Evolutionary conservation across 192 early-diverging fungal species (phyloP).

Genomic region (Linnemannia exigua): DNA sequence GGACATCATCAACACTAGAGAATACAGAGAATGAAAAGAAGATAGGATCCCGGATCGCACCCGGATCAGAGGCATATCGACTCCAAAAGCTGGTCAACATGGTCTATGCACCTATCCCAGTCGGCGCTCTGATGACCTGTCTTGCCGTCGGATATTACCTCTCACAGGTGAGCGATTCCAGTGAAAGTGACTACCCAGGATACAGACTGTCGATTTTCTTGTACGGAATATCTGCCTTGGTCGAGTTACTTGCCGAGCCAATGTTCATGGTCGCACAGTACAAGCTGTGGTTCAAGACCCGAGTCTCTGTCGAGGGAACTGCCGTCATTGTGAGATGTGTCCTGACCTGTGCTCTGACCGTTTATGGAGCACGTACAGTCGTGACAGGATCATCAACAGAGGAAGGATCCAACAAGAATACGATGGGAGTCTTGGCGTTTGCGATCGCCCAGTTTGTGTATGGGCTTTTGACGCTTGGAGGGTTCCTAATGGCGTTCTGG

Average conservation of each 20-base stretch:
- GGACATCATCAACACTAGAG: constrained; percentile 18
- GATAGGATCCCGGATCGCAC: background rate
- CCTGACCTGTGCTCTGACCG: constrained; percentile 73
- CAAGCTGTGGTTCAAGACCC: constrained; percentile 79
- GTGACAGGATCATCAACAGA: constrained; percentile 33
- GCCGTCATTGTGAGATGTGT: constrained; percentile 84
- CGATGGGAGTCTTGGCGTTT: constrained; percentile 80
- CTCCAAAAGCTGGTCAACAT: constrained; percentile 79
- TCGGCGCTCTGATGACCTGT: constrained; percentile 72
- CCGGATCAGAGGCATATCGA: constrained; percentile 35
- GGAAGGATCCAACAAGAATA: constrained; percentile 40
- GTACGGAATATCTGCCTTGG: constrained; percentile 81
- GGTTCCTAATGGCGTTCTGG: constrained; percentile 63
- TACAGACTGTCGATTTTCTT: constrained; percentile 70
- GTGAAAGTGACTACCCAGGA: constrained; percentile 53
- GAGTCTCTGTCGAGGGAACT: constrained; percentile 87
- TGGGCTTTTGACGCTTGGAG: constrained; percentile 67
- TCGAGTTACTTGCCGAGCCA: constrained; percentile 91
- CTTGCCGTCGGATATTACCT: constrained; percentile 69
- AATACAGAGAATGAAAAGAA: background rate
- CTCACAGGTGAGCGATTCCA: constrained; percentile 46
- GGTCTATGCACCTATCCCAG: constrained; percentile 75
- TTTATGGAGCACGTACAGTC: constrained; percentile 58
- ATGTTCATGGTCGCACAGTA: constrained; percentile 82
- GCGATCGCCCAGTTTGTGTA: constrained; percentile 86